Conservation (phyloP, 352 stramenopile species). For the Pythium insidiosum region DNA sequence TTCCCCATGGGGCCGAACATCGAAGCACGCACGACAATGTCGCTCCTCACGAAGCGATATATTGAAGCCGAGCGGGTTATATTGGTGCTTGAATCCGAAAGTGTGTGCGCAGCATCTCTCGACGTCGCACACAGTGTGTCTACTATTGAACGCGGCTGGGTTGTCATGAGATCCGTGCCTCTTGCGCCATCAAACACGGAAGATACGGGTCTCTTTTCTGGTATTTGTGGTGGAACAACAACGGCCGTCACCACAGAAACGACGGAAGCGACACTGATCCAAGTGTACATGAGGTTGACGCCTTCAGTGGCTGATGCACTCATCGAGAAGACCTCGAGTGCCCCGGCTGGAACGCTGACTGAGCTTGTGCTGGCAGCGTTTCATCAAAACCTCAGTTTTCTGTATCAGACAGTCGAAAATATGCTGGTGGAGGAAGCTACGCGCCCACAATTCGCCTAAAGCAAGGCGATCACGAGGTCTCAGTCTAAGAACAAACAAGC, state of each 20-base stretch:
- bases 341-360: slow-evolving; percentile 16
- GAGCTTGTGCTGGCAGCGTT: slow-evolving; percentile 38
- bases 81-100: slow-evolving; percentile 15
- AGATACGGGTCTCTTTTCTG: too few species aligned
- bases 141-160: slow-evolving; percentile 34
- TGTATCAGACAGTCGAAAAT: slow-evolving; percentile 48
- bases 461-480: too few species aligned
- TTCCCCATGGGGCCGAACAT: slow-evolving; percentile 16
- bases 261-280: slow-evolving; percentile 28
- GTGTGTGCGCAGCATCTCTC: slow-evolving; percentile 20
- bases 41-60: slow-evolving; percentile 29
- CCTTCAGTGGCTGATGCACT: slow-evolving; percentile 16
- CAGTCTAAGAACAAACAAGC: too few species aligned
- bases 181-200: slow-evolving; percentile 1
- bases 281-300: slow-evolving; percentile 42
- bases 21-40: slow-evolving; percentile 22
- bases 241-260: not conserved
- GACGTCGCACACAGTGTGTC: slow-evolving; percentile 26
- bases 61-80: slow-evolving; percentile 4
- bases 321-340: not conserved
- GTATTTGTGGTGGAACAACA: not conserved
- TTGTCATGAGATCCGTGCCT: slow-evolving; percentile 22
- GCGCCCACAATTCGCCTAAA: too few species aligned
- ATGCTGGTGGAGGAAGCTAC: slow-evolving; percentile 40
- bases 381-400: slow-evolving; percentile 31